Evolutionary conservation across 1,284 basidiomycete genomes (phyloP).

Genomic region (Gomphus sp.): DNA sequence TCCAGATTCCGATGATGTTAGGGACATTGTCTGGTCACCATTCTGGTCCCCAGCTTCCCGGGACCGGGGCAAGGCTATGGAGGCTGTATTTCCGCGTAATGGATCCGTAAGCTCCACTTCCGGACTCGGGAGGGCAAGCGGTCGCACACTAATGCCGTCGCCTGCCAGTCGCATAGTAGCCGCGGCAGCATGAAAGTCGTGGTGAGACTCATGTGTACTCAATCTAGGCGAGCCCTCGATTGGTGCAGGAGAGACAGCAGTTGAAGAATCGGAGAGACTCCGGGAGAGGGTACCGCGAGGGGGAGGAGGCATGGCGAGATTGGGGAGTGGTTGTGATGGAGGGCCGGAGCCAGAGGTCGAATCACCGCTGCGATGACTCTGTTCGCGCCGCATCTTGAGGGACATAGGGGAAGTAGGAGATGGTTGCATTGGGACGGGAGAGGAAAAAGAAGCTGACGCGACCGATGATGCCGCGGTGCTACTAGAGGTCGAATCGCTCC

Average conservation of each 20-base stretch:
- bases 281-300: slow-evolving; percentile 1
- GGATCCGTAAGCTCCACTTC: slow-evolving; percentile 84
- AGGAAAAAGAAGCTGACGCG: background rate
- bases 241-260: background rate
- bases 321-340: slow-evolving; percentile 2
- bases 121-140: slow-evolving; percentile 75
- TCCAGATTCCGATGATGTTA: background rate
- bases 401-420: background rate
- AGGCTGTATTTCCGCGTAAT: slow-evolving; percentile 61
- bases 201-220: background rate
- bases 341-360: background rate
- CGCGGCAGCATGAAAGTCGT: slow-evolving; percentile 40
- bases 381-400: slow-evolving; percentile 5
- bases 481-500: background rate
- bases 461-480: slow-evolving; percentile 4
- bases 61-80: slow-evolving; percentile 42
- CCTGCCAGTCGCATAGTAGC: slow-evolving; percentile 73
- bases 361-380: background rate
- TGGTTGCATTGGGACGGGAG: background rate
- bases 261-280: slow-evolving; percentile 9
- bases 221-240: background rate
- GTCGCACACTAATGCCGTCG: slow-evolving; percentile 29
- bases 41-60: background rate
- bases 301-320: slow-evolving; percentile 1
- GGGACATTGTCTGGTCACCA: background rate